phyloP scores from a whole-genome alignment of 73 alveolate species.

The Stentor coeruleus region DNA sequence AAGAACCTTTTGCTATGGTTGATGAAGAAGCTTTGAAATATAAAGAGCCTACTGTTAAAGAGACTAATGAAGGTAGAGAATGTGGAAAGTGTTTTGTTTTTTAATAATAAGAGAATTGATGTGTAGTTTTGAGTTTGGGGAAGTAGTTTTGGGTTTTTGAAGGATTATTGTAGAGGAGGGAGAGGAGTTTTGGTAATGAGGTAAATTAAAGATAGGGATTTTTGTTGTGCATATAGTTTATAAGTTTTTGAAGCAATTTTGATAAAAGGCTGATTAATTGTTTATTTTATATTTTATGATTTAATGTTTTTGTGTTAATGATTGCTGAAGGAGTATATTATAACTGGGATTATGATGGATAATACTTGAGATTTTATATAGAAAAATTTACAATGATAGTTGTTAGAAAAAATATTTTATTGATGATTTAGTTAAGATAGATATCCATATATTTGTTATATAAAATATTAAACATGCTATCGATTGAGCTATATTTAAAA shows the following conservation, averaged over 20 bases:
- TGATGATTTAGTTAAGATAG: too few relatives aligned
- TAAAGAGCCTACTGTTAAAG: slow-evolving; percentile 8
- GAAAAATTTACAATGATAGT: too few relatives aligned
- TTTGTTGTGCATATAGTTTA: background rate
- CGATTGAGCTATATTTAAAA: too few relatives aligned
- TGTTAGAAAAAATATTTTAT: too few relatives aligned
- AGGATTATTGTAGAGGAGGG: background rate
- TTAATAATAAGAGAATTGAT: background rate
- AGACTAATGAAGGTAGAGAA: background rate
- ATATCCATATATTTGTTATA: too few relatives aligned
- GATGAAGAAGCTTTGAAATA: slow-evolving; percentile 19
- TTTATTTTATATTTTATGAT: background rate
- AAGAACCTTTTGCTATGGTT: background rate
- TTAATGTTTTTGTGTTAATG: too few relatives aligned
- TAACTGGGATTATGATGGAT: too few relatives aligned
- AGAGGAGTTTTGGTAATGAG: background rate
- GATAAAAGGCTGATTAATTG: background rate
- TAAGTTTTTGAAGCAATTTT: background rate
- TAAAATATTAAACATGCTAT: too few relatives aligned
- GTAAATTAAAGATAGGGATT: background rate
- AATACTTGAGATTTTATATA: too few relatives aligned
- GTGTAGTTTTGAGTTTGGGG: background rate
- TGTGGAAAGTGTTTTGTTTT: background rate
- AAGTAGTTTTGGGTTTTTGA: background rate
- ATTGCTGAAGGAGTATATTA: too few relatives aligned